A percentile compares a stretch with the other conserved stretches of the same genome.
These are phyloP conservation scores for Lippia alba DNA, from an alignment of 305 asterid genomes.

Conservation along the genomic window DNA sequence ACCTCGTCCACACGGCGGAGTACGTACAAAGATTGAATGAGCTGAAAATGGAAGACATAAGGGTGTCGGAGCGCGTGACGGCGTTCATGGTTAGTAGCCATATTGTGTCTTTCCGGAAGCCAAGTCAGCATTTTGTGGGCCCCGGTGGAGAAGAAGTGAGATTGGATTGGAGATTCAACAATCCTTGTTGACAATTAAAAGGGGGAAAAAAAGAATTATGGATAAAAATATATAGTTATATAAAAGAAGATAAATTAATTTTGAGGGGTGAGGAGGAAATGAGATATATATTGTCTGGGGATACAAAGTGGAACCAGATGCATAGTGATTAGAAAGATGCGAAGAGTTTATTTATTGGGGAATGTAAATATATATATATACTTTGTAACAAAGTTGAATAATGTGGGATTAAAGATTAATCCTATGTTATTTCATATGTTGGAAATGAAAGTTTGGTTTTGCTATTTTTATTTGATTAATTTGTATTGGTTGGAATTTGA, in stretches of 20 bases:
- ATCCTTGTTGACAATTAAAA: slow-evolving; percentile 49
- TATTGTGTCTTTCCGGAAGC: slow-evolving; percentile 81
- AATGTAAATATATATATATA: slow-evolving; percentile 30
- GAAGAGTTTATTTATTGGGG: slow-evolving; percentile 8
- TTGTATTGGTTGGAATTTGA: background rate
- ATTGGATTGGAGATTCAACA: slow-evolving; percentile 90
- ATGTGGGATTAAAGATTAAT: background rate
- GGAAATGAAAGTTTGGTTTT: background rate
- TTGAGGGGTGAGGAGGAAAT: background rate
- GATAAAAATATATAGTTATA: background rate
- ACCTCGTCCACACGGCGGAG: slow-evolving; percentile 85
- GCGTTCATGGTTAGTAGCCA: slow-evolving; percentile 95
- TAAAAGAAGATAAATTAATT: background rate
- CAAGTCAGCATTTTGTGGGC: slow-evolving; percentile 78
- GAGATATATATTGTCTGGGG: slow-evolving; percentile 46
- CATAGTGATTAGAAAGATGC: slow-evolving; percentile 14
- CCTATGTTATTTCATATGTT: background rate
- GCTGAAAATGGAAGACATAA: slow-evolving; percentile 85
- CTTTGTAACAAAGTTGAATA: background rate
- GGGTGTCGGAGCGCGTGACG: slow-evolving; percentile 89
- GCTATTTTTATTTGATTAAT: background rate
- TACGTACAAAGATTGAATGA: slow-evolving; percentile 80
- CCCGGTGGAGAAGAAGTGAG: slow-evolving; percentile 62
- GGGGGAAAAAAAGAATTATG: background rate
- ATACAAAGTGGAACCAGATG: slow-evolving; percentile 85